Percentiles rank a stretch among this genome's conserved stretches.
phyloP scores from a whole-genome alignment of 208 protist species.

The Strigomonas galati region DNA sequence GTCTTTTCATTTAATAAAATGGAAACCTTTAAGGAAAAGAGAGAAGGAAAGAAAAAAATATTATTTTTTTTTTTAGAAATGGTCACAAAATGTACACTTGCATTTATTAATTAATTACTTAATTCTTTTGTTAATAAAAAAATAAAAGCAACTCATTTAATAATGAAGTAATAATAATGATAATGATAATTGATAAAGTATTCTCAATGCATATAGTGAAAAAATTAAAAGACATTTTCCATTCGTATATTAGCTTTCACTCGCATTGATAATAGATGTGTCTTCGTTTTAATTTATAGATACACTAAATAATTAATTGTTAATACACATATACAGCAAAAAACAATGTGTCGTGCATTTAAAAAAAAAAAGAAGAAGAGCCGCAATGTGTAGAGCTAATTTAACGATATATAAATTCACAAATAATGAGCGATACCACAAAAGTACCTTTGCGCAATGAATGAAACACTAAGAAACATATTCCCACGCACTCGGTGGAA shows the following conservation, averaged over 20 bases:
- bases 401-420: neutral
- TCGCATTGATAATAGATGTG: neutral
- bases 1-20: neutral
- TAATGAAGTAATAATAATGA: conserved; percentile 7
- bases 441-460: neutral
- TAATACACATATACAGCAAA: neutral
- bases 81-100: neutral
- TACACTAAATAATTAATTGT: neutral
- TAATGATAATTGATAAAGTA: conserved; percentile 6
- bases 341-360: neutral
- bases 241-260: neutral
- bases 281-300: neutral
- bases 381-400: neutral
- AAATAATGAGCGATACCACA: neutral
- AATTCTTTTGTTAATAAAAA: conserved; percentile 5
- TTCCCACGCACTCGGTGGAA: neutral
- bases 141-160: conserved; percentile 14
- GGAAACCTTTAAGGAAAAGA: neutral
- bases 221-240: neutral
- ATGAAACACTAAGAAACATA: neutral
- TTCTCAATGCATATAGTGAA: neutral
- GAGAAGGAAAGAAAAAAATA: neutral
- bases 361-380: neutral
- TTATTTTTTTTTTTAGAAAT: neutral
- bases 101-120: neutral